These are phyloP conservation scores for Saccharomyces cerevisiae DNA, from an alignment of 805 yeast species.

Conservation along the genomic window DNA sequence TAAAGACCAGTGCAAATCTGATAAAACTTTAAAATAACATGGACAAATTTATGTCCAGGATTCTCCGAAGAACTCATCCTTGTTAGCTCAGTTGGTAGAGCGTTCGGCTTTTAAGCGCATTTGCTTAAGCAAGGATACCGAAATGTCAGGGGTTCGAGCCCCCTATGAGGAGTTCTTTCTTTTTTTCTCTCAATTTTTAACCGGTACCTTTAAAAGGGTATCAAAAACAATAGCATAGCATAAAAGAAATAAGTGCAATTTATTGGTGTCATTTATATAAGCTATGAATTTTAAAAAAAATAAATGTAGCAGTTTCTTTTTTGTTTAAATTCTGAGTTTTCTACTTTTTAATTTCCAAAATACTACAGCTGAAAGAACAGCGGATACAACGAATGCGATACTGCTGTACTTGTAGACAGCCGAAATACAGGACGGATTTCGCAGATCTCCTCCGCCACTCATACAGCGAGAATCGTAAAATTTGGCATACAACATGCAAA, in stretches of 20 bases:
- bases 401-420: slow-evolving; percentile 15
- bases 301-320: background rate
- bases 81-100: slow-evolving; percentile 64
- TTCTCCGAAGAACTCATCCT: slow-evolving; percentile 39
- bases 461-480: slow-evolving; percentile 41
- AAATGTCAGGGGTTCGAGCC: slow-evolving; percentile 46
- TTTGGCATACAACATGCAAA: slow-evolving; percentile 62
- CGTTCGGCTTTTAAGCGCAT: slow-evolving; percentile 53
- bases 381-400: slow-evolving; percentile 7
- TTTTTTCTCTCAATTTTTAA: slow-evolving; percentile 5
- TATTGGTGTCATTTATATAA: background rate
- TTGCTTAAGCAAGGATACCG: slow-evolving; percentile 35
- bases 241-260: background rate
- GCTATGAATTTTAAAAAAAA: background rate
- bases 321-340: slow-evolving; percentile 1
- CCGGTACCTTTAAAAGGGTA: background rate
- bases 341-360: slow-evolving; percentile 9
- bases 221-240: too few relatives aligned
- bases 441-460: background rate
- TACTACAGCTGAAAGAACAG: slow-evolving; percentile 6
- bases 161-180: slow-evolving; percentile 40
- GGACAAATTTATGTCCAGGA: too few relatives aligned
- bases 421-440: slow-evolving; percentile 11
- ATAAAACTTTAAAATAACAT: too few relatives aligned
- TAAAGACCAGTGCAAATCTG: too few relatives aligned